A percentile compares a stretch with the other conserved stretches of the same genome.
phyloP scores from a whole-genome alignment of 805 yeast genomes.

The Candida ficus region DNA sequence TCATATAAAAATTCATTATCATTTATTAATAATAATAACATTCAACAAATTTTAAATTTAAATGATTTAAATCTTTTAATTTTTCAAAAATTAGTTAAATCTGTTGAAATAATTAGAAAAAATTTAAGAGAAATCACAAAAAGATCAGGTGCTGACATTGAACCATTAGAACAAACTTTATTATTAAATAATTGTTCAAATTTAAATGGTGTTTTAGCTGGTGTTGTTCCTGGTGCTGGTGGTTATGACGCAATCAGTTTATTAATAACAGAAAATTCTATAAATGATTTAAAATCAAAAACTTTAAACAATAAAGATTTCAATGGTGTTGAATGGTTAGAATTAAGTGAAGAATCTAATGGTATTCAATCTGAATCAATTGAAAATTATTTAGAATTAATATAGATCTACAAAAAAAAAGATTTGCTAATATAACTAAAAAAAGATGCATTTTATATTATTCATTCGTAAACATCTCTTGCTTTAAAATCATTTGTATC shows the following conservation, averaged over 20 bases:
- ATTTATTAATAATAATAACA: slow-evolving; percentile 12
- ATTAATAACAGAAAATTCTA: slow-evolving; percentile 46
- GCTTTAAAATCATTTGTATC: neutral
- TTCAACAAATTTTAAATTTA: slow-evolving; percentile 6
- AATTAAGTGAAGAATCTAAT: slow-evolving; percentile 53
- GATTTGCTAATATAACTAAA: too few relatives aligned
- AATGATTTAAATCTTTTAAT: slow-evolving; percentile 13
- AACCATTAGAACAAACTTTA: slow-evolving; percentile 71
- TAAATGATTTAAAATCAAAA: slow-evolving; percentile 28
- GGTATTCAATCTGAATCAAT: slow-evolving; percentile 52
- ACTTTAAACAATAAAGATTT: slow-evolving; percentile 30
- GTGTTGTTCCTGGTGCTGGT: slow-evolving; percentile 99
- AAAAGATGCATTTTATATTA: too few relatives aligned
- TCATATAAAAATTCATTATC: slow-evolving; percentile 30
- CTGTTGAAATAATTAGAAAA: slow-evolving; percentile 48
- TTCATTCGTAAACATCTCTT: neutral
- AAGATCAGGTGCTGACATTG: slow-evolving; percentile 78
- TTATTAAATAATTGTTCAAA: slow-evolving; percentile 54
- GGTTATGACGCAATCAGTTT: slow-evolving; percentile 91
- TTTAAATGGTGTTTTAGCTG: slow-evolving; percentile 78
- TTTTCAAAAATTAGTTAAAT: slow-evolving; percentile 30
- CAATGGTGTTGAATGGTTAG: slow-evolving; percentile 58
- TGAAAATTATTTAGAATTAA: slow-evolving; percentile 18
- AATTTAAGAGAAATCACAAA: slow-evolving; percentile 56
- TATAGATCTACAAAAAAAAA: neutral